phyloP scores from a whole-genome alignment of 768 basidiomycete genomes.

The Kwoniella dendrophila region DNA sequence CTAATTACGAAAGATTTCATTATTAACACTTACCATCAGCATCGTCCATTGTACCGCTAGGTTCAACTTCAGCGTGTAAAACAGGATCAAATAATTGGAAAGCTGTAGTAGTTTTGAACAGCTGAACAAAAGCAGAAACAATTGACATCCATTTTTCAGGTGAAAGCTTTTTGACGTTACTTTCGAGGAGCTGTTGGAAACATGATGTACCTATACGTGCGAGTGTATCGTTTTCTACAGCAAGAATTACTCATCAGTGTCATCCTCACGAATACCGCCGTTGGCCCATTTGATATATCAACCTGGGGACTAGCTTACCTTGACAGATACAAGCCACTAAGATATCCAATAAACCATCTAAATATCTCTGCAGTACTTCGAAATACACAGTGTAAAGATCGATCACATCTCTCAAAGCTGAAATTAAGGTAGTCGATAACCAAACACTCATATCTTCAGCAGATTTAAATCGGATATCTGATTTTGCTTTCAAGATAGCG shows the following conservation, averaged over 20 bases:
- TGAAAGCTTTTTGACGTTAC: constrained; percentile 83
- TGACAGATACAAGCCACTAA: constrained; percentile 97
- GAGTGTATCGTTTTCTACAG: constrained; percentile 90
- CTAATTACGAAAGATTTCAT: neutral
- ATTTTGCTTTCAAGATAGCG: constrained; percentile 87
- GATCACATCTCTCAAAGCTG: constrained; percentile 90
- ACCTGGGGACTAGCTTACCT: constrained; percentile 62
- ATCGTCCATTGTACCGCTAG: constrained; percentile 38
- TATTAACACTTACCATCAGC: constrained; percentile 38
- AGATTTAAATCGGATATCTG: constrained; percentile 82
- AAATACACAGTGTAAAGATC: constrained; percentile 96
- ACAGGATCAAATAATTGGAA: constrained; percentile 94
- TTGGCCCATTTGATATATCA: neutral
- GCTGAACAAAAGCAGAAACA: constrained; percentile 84
- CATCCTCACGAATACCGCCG: constrained; percentile 21
- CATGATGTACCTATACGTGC: constrained; percentile 98
- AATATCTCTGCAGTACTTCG: constrained; percentile 79
- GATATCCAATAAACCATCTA: constrained; percentile 91
- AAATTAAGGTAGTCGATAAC: constrained; percentile 98
- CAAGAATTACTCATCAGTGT: neutral
- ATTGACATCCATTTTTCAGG: constrained; percentile 86
- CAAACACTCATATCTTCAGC: constrained; percentile 99
- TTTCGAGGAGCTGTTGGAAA: constrained; percentile 91
- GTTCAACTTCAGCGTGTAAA: constrained; percentile 73
- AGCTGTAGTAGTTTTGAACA: constrained; percentile 97